Conservation (phyloP, 768 basidiomycete species). For the Russula brevipes region DNA sequence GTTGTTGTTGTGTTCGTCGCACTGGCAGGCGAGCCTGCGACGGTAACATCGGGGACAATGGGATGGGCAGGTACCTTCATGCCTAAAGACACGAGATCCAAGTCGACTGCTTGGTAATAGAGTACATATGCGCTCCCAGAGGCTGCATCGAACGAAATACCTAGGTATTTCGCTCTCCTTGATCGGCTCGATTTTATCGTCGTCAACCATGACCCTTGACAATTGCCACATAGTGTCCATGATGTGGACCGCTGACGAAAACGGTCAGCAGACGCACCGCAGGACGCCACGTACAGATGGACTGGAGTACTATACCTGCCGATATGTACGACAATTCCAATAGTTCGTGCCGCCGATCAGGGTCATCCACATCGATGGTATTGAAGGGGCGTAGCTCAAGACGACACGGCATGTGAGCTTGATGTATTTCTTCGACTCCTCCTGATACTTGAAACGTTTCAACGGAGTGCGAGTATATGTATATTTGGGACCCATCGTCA, state of each 20-base stretch:
- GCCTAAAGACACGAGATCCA: slow-evolving; percentile 70
- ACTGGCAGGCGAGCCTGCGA: slow-evolving; percentile 5
- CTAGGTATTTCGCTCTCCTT: slow-evolving; percentile 85
- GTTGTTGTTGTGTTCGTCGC: not conserved
- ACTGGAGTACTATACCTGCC: slow-evolving; percentile 63
- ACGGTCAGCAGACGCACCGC: slow-evolving; percentile 10
- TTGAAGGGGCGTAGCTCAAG: slow-evolving; percentile 93
- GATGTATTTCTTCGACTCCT: slow-evolving; percentile 83
- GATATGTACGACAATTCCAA: slow-evolving; percentile 98
- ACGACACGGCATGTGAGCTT: slow-evolving; percentile 96
- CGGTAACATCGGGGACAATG: slow-evolving; percentile 21
- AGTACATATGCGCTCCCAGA: slow-evolving; percentile 92
- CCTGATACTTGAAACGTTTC: slow-evolving; percentile 98
- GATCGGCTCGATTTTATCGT: slow-evolving; percentile 85
- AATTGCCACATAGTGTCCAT: slow-evolving; percentile 96
- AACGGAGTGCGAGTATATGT: slow-evolving; percentile 88
- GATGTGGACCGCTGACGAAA: slow-evolving; percentile 80
- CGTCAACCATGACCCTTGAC: slow-evolving; percentile 95
- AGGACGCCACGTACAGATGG: not conserved
- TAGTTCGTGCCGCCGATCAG: slow-evolving; percentile 88
- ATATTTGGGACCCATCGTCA: slow-evolving; percentile 38
- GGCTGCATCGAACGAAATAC: slow-evolving; percentile 87
- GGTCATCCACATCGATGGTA: slow-evolving; percentile 89
- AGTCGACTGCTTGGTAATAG: slow-evolving; percentile 92
- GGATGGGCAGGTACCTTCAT: slow-evolving; percentile 40